Evolutionary conservation across 768 basidiomycete genomes (phyloP), one percentile per base, ranked within the genome.

Genomic region (Russula ochroleuca): DNA sequence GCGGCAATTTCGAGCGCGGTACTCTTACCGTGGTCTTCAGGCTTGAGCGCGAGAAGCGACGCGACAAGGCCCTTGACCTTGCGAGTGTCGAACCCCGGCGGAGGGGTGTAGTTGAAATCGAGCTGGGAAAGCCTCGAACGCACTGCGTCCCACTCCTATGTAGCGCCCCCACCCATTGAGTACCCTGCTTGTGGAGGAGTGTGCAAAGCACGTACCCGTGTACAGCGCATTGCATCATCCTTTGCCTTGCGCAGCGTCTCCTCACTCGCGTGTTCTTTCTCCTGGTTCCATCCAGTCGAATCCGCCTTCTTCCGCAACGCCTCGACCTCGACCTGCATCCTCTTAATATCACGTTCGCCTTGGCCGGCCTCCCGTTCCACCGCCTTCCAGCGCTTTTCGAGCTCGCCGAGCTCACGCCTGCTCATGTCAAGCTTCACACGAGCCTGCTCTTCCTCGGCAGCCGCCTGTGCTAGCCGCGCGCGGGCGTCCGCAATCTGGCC

Each of bases 1-100:
- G 94, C 95, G 19, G 91, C 86, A 66, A 98, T 87, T 74, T 99
- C 97, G 5, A 98, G 80, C 2, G 97, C 97, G 0, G 92, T 94
- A 1, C 94, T 84, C 62, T 90, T 89, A 70, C 86, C 77, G 71
- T 85, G 85, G 72, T 96, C 84, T 48, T 81, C 78, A 17, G 81
- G 76, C 40, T 85, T 80, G 1, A 99, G 82, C 0, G 83, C 79
- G 68, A 98, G 85, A n/a, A 98, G 80, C n/a, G 85, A 85, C 0
- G 91, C 96, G 17, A 97, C 90, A 15, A 92, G 82, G 33, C 97
- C 97, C 72, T 94, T 95, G 70, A 98, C 97, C 69, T 88, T 87
- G 23, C 77, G 76, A 38, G 88, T 82, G 73, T 98, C 90, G 70
- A 98, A 99, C 67, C 82, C 80, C 1, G 89, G 85, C 41, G 81